Evolutionary conservation across 179 eudicot genomes (phyloP).

Genomic region (Sideroxylon spinosum): DNA sequence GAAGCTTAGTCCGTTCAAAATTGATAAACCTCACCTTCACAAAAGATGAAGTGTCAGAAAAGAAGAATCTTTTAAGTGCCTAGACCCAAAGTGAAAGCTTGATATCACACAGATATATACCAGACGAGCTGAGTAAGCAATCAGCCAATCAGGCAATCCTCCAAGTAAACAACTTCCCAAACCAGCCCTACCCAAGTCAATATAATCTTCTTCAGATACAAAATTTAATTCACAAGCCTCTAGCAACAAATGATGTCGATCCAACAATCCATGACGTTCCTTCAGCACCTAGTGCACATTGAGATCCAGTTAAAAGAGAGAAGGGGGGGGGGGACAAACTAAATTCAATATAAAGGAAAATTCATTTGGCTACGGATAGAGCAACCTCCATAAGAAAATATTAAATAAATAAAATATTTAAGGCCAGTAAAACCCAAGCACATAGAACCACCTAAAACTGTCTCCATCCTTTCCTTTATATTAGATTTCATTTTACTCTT

Average conservation of each 20-base stretch:
- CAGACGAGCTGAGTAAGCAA: constrained; percentile 96
- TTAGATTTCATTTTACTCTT: not conserved
- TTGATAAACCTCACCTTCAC: constrained; percentile 86
- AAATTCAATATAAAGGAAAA: not conserved
- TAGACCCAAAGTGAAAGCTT: not conserved
- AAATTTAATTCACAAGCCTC: constrained; percentile 88
- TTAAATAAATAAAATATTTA: not conserved
- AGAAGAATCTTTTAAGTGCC: constrained; percentile 1
- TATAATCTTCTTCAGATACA: constrained; percentile 93
- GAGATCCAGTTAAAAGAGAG: constrained; percentile 8
- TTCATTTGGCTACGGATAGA: not conserved
- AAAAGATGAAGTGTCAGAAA: constrained; percentile 15
- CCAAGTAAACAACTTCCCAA: constrained; percentile 91
- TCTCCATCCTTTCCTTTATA: not conserved
- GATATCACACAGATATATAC: constrained; percentile 31
- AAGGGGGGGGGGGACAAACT: not conserved
- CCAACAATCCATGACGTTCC: constrained; percentile 86
- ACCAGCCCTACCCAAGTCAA: constrained; percentile 91
- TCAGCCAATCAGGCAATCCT: constrained; percentile 93
- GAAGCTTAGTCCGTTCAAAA: constrained; percentile 90
- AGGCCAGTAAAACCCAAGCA: not conserved
- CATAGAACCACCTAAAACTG: not conserved
- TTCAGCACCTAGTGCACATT: constrained; percentile 52
- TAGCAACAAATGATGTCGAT: constrained; percentile 69
- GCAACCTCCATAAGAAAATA: not conserved